These are phyloP conservation scores for Cenchrus fungigraminus DNA, from an alignment of 176 grass and related monocot species.

Conservation along the genomic window DNA sequence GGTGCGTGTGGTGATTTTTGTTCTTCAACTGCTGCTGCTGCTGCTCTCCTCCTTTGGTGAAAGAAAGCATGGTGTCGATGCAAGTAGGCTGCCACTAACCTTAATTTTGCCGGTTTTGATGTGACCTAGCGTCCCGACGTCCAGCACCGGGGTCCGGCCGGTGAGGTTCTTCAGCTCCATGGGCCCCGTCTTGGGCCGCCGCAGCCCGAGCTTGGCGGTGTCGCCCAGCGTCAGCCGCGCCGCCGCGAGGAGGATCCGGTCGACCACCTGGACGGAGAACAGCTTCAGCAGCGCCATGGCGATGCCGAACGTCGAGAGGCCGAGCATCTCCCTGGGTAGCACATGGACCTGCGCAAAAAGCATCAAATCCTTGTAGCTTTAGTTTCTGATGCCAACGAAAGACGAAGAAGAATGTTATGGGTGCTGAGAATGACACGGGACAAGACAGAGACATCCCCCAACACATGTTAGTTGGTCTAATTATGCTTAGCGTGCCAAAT, in stretches of 20 bases:
- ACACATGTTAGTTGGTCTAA: constrained; percentile 20
- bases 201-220: constrained; percentile 76
- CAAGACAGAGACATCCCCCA: constrained; percentile 31
- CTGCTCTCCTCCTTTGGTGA: constrained; percentile 19
- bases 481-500: constrained; percentile 20
- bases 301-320: constrained; percentile 83
- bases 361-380: not conserved
- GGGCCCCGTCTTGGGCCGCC: constrained; percentile 82
- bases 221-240: constrained; percentile 68
- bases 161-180: constrained; percentile 95
- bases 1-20: not conserved
- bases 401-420: not conserved
- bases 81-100: constrained; percentile 46
- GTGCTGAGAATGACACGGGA: constrained; percentile 14
- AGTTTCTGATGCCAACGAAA: not conserved
- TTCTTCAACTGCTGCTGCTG: not conserved
- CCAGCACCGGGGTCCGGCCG: constrained; percentile 89
- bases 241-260: constrained; percentile 68
- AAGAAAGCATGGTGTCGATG: not conserved
- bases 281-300: constrained; percentile 73
- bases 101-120: constrained; percentile 97
- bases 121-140: constrained; percentile 73
- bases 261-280: constrained; percentile 67
- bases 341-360: constrained; percentile 67
- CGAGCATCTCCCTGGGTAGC: constrained; percentile 81